Base-by-base conservation (phyloP, 2,329 filamentous ascomycete species). In the Pseudogymnoascus sp. region DNA sequence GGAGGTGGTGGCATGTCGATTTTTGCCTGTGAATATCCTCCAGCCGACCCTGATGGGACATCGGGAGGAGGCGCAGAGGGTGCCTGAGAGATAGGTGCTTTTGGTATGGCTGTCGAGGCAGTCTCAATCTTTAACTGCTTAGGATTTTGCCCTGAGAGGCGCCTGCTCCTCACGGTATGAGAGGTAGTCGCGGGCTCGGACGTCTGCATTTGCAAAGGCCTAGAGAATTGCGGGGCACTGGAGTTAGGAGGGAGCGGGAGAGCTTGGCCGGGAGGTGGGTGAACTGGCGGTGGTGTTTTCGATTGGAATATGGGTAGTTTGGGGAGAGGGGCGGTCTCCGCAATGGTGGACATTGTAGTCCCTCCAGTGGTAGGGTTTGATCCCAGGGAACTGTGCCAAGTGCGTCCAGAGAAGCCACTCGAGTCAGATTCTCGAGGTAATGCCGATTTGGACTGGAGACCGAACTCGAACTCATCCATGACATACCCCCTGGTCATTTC, bases 91-190 rank as follows among this genome's bases (percentile, higher is more conserved):
- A 33, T 5, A 54, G 40, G 37, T 58, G 62, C 62, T n/a, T 59
- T 64, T 26, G 59, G 50, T 15, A 64, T 41, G 9, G 63, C 40
- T 50, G 62, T 69, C 8, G 63, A 54, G n/a, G 68, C 61, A 3
- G 92, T 97, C 73, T 97, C 90, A 61, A 97, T 97, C 75, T 92
- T 96, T 59, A 97, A 78, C 69, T 92, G 89, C 71, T 89, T 92
- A 11, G 83, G 77, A 68, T 90, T 90, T 68, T 90, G 87, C 6
- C 88, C 89, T 3, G 92, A 96, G 33, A 96, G 76, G 64, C 92
- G 84, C 63, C 92, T 83, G 67, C 82, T 90, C 60, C 90, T 83
- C 59, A 95, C 89, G n/a, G 57, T 39, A 40, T 85, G 74, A 21
- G 72, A 67, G 10, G 69, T 67, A 37, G 58, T 41, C 21, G 44